A percentile compares a stretch with the other conserved stretches of the same genome.
phyloP scores from a whole-genome alignment of 352 stramenopile genomes.

The Phytophthora sansomeana region DNA sequence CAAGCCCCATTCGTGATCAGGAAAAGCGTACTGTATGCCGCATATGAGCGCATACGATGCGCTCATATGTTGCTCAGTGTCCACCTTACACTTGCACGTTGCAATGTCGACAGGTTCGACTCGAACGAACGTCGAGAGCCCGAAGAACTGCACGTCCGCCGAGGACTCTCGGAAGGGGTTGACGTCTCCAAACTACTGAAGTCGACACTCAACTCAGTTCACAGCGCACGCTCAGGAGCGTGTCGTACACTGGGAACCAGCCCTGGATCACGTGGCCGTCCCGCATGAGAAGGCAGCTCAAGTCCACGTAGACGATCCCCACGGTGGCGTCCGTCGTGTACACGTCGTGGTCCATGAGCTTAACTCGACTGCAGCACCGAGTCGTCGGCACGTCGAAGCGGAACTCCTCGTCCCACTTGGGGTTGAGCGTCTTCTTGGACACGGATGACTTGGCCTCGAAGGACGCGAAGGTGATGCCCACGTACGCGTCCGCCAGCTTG shows the following conservation, averaged over 20 bases:
- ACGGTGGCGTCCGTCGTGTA: constrained; percentile 96
- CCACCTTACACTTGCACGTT: no score
- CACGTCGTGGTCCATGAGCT: constrained; percentile 95
- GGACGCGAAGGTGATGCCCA: constrained; percentile 88
- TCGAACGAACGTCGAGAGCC: constrained; percentile 95
- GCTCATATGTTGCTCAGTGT: no score
- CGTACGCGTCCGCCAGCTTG: constrained; percentile 89
- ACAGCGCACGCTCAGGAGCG: constrained; percentile 94
- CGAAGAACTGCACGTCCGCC: constrained; percentile 98
- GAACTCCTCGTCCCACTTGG: constrained; percentile 98
- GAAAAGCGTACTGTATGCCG: no score
- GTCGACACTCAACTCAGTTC: constrained; percentile 94
- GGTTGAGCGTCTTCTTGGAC: constrained; percentile 94
- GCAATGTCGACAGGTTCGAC: no score
- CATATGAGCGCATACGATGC: no score
- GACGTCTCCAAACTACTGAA: constrained; percentile 97
- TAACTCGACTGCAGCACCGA: constrained; percentile 98
- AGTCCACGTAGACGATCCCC: constrained; percentile 97
- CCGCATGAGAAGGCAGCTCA: constrained; percentile 98
- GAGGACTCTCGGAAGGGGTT: constrained; percentile 98
- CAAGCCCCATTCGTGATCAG: no score
- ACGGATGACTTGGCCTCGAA: constrained; percentile 91
- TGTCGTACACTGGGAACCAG: constrained; percentile 99
- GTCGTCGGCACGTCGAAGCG: constrained; percentile 98
- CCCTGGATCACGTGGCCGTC: constrained; percentile 94